Base-by-base conservation (phyloP, 495 filamentous ascomycete genomes). In the Neurospora sp. region DNA sequence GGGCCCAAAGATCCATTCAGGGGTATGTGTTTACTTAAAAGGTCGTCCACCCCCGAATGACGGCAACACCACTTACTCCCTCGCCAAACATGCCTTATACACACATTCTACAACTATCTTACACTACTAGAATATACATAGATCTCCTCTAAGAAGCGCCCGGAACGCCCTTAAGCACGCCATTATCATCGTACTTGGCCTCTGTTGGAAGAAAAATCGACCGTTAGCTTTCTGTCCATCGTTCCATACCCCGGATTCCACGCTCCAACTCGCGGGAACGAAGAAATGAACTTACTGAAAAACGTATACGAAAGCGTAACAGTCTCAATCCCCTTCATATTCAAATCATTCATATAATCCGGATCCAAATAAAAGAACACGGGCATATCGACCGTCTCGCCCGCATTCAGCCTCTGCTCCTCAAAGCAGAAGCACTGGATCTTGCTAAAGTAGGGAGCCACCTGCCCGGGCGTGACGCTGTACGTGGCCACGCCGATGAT, bases 371-470 rank as follows among this genome's bases (percentile, higher is more conserved):
- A 99, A 80, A 99, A 99, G 85, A 99, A 98, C 7, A 99, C 96
- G 4, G 96, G 96, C 96, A 99, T 99, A 84, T 99, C 96, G 71
- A 99, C 96, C 42, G 94, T 94, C 85, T 99, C 96, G 37, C 95
- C 94, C 31, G 94, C 95, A 81, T 94, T 95, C 70, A 99, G 83
- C 75, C 96, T 89, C 87, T 99, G 85, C 81, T 86, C 94, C 86
- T 99, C 96, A 79, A 99, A 99, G 81, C 96, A 99, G 83, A 99
- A 99, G 78, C 96, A 99, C 83, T 99, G 96, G 71, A 99, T 99
- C 87, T 99, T 99, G 87, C 91, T 94, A 82, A 99, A 99, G 79
- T 99, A 99, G 5, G 93, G 95, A 38, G 96, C 95, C 38, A 97
- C 93, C 85, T 98, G 96, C 14, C 89, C 95, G 10, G 96, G 96